These are phyloP conservation scores for Phaseolus lunatus DNA, from an alignment of 306 rosid species.

Conservation along the genomic window DNA sequence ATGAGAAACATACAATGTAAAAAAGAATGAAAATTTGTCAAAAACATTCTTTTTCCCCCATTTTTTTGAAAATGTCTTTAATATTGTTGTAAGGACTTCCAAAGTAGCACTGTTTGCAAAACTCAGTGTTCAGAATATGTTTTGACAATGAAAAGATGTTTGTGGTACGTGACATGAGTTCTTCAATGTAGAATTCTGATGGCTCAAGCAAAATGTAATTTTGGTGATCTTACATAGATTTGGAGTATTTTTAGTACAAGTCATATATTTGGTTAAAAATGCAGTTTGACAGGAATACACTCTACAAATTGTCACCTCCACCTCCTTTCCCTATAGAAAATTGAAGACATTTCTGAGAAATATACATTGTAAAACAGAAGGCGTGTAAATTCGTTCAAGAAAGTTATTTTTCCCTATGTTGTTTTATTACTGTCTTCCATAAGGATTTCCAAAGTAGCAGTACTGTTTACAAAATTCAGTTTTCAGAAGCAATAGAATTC, in stretches of 20 bases:
- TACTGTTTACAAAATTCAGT: neutral
- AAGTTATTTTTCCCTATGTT: neutral
- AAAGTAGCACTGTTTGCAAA: neutral
- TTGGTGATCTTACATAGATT: slow-evolving; percentile 47
- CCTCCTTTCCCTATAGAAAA: slow-evolving; percentile 16
- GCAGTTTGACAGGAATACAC: slow-evolving; percentile 17
- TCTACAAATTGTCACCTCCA: slow-evolving; percentile 42
- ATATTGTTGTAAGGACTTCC: slow-evolving; percentile 21
- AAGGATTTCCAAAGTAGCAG: slow-evolving; percentile 4
- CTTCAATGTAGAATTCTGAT: neutral
- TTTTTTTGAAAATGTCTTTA: slow-evolving; percentile 7
- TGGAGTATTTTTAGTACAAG: slow-evolving; percentile 59
- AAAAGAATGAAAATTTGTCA: slow-evolving; percentile 48
- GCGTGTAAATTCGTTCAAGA: slow-evolving; percentile 42
- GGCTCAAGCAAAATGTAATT: neutral
- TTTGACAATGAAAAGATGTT: slow-evolving; percentile 11
- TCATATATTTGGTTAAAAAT: neutral
- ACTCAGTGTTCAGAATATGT: neutral
- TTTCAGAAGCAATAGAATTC: slow-evolving; percentile 5
- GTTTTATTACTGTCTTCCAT: neutral
- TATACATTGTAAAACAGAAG: slow-evolving; percentile 33
- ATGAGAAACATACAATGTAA: slow-evolving; percentile 38
- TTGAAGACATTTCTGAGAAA: slow-evolving; percentile 31
- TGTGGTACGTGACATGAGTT: slow-evolving; percentile 5
- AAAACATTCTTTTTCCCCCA: slow-evolving; percentile 12